Evolutionary conservation across 805 yeast species (phyloP).

Genomic region (Jamesozyma spencerorum): DNA sequence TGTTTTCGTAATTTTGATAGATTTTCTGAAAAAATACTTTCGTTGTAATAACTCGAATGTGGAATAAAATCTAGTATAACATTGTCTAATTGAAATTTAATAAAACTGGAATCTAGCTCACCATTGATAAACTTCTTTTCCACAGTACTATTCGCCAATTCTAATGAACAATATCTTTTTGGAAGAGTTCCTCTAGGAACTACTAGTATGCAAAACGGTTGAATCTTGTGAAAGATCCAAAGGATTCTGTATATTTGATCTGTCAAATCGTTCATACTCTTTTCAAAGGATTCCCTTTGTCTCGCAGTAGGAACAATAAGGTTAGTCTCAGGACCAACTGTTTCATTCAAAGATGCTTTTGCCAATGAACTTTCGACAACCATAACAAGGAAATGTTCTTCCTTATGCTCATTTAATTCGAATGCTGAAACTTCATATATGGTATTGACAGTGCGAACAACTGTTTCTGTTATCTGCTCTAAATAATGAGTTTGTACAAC

Average conservation of each 20-base stretch:
- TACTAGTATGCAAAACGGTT: conserved; percentile 73
- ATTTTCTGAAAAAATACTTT: conserved; percentile 35
- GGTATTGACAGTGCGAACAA: conserved; percentile 71
- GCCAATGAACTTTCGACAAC: conserved; percentile 68
- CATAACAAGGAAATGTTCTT: conserved; percentile 76
- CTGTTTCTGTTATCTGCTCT: conserved; percentile 74
- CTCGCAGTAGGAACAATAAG: conserved; percentile 6
- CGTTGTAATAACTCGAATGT: conserved; percentile 26
- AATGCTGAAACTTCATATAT: conserved; percentile 88
- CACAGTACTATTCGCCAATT: conserved; percentile 84
- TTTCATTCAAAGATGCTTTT: conserved; percentile 3
- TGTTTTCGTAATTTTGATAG: conserved; percentile 57
- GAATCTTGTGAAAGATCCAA: conserved; percentile 53
- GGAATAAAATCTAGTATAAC: conserved; percentile 30
- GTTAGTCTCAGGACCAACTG: conserved; percentile 1
- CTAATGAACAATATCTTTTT: conserved; percentile 62
- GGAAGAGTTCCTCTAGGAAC: conserved; percentile 78
- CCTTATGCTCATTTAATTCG: conserved; percentile 40
- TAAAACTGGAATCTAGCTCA: conserved; percentile 64
- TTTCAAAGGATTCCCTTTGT: conserved; percentile 17
- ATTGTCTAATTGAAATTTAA: conserved; percentile 49
- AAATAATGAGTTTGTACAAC: conserved; percentile 53
- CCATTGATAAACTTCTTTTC: conserved; percentile 74
- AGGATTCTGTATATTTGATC: conserved; percentile 30
- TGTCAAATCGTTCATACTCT: conserved; percentile 25